Evolutionary conservation across 1,284 basidiomycete genomes (phyloP).

Genomic region (Boletellus deceptivus): DNA sequence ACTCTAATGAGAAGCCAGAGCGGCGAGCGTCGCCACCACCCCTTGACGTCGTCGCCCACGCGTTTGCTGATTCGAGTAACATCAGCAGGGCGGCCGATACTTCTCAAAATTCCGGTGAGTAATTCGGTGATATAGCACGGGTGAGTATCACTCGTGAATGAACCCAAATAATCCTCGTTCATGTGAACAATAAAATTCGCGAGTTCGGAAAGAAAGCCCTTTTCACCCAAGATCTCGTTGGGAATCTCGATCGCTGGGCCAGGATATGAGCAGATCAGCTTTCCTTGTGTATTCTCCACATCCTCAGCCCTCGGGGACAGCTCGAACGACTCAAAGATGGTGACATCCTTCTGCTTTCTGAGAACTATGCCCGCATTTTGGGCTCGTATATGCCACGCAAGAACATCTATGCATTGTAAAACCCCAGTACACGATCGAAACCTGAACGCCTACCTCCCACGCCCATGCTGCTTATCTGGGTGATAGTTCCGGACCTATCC

Average conservation of each 20-base stretch:
- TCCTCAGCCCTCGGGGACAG: too few species aligned
- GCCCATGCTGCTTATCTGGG: neutral
- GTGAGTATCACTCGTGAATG: too few species aligned
- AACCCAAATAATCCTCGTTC: too few species aligned
- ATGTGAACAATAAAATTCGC: too few species aligned
- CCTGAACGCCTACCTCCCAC: neutral
- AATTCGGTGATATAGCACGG: too few species aligned
- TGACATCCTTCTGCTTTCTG: neutral
- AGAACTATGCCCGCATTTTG: neutral
- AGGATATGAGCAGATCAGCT: too few species aligned
- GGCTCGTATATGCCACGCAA: neutral
- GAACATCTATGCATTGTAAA: neutral
- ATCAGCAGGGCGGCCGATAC: too few species aligned
- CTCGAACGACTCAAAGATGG: neutral
- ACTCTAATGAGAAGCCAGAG: constrained; percentile 37
- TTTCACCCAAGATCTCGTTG: too few species aligned
- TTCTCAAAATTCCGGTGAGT: too few species aligned
- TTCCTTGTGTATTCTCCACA: constrained; percentile 27
- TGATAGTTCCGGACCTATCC: too few species aligned
- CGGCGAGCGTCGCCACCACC: constrained; percentile 35
- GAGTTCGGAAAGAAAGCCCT: too few species aligned
- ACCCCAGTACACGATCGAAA: neutral
- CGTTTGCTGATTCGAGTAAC: constrained; percentile 31
- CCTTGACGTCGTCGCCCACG: constrained; percentile 32
- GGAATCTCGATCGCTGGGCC: too few species aligned